Evolutionary conservation across 306 rosid species (phyloP), one percentile per base, ranked within the genome.

Genomic region (Sophora flavescens): DNA sequence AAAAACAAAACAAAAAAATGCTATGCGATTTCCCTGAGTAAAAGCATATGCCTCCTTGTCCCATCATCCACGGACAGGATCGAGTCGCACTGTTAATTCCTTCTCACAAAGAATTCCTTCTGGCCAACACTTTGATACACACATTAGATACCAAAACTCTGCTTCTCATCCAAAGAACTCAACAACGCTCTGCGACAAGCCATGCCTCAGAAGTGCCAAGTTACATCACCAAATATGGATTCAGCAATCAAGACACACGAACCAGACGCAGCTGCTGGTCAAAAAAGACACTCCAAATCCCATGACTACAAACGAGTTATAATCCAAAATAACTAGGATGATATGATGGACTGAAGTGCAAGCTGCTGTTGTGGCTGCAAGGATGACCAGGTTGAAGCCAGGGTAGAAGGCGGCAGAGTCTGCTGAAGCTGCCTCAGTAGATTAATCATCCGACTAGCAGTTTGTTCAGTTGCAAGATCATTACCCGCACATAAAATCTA

Each of bases 311-410:
- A 33, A 60, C 14, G 3, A 0, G 61, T 5, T 74, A 63, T 59
- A 17, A 70, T 66, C 69, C 39, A 81, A 63, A 65, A 64, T 52
- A 36, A 75, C 78, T 96, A 96, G 14, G 96, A 78, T 39, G 96
- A 88, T 70, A 96, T 89, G 77, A 96, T 91, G 26, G 98, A 87
- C 60, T 88, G 99, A 57, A 96, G 88, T 44, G 99, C 98, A 74
- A 89, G 91, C 73, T 96, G 99, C 50, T 96, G 98, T 82, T 96
- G 97, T 39, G 99, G 99, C 82, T 88, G 98, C 87, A 96, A 86
- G 61, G 98, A 91, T 58, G 99, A 96, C 96, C 96, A 96, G 54
- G 98, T 93, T 15, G 98, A 93, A 38, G 98, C 98, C 75, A 96
- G 88, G 67, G 99, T 91, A n/a, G 92, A 80, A 10, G 99, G 96